Evolutionary conservation across 139 green algal genomes (phyloP).

Genomic region (Chlorella vulgaris): DNA sequence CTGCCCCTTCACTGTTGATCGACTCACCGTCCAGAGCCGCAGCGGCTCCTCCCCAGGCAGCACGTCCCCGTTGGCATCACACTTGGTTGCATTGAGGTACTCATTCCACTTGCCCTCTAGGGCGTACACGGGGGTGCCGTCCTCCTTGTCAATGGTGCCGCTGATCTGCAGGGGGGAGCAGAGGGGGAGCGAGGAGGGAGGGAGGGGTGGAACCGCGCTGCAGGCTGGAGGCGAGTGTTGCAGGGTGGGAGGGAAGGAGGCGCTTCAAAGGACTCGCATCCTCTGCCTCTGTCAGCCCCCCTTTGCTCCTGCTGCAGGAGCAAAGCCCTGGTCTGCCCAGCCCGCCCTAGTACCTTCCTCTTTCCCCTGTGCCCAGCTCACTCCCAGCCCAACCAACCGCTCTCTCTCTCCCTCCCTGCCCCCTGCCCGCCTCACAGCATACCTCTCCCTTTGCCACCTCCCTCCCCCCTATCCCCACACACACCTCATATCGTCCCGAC

Average conservation of each 20-base stretch:
- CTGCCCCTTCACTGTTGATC: not conserved
- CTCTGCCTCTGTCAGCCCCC: too few species aligned
- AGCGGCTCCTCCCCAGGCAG: constrained; percentile 50
- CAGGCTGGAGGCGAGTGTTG: not conserved
- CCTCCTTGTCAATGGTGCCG: constrained; percentile 64
- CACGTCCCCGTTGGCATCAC: constrained; percentile 72
- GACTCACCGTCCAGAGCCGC: constrained; percentile 75
- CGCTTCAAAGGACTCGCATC: too few species aligned
- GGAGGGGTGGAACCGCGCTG: too few species aligned
- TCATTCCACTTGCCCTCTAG: constrained; percentile 89
- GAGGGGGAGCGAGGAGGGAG: not conserved
- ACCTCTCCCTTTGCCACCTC: too few species aligned
- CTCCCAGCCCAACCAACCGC: too few species aligned
- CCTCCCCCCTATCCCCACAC: too few species aligned
- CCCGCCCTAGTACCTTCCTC: too few species aligned
- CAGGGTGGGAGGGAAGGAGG: not conserved
- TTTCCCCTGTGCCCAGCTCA: too few species aligned
- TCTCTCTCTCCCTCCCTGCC: too few species aligned
- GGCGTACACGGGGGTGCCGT: constrained; percentile 63
- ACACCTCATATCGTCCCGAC: constrained; percentile 74
- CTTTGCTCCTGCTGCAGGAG: too few species aligned
- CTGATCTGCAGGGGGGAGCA: constrained; percentile 47
- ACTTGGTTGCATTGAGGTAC: constrained; percentile 66
- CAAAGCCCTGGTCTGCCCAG: too few species aligned
- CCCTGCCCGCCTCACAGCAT: too few species aligned